phyloP scores from a whole-genome alignment of 495 filamentous ascomycete species.

The Sordaria brevicollis region DNA sequence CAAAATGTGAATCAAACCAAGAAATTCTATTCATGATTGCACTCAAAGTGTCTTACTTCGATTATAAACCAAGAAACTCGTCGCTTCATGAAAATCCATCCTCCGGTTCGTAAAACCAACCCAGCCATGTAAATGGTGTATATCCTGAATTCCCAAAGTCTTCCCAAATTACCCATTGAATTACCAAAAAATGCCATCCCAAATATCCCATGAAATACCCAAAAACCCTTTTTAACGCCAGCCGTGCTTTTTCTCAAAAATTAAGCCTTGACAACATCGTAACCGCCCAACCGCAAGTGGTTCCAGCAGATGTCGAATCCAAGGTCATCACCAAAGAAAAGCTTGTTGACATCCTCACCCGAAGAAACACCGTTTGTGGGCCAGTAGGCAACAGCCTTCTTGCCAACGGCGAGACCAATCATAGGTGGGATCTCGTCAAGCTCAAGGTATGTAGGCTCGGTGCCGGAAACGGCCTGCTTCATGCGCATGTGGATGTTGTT shows the following conservation, averaged over 20 bases:
- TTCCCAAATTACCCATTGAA: background rate
- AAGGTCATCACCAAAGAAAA: slow-evolving; percentile 57
- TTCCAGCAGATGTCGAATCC: slow-evolving; percentile 52
- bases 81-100: background rate
- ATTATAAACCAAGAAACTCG: background rate
- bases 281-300: slow-evolving; percentile 39
- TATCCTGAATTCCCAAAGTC: background rate
- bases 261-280: background rate
- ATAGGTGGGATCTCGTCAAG: slow-evolving; percentile 46
- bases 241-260: background rate
- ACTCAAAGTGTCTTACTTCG: background rate
- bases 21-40: background rate
- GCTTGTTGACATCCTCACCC: slow-evolving; percentile 48
- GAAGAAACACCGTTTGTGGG: slow-evolving; percentile 36
- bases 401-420: slow-evolving; percentile 57
- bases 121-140: background rate
- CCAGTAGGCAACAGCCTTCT: slow-evolving; percentile 51
- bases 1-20: background rate
- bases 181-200: background rate
- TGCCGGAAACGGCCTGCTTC: slow-evolving; percentile 23
- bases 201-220: background rate
- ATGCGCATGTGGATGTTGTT: slow-evolving; percentile 53
- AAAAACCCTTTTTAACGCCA: background rate
- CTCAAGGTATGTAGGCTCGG: slow-evolving; percentile 31
- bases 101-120: background rate